Evolutionary conservation across 257 asterid genomes (phyloP).

Genomic region (Przewalskia tangutica): DNA sequence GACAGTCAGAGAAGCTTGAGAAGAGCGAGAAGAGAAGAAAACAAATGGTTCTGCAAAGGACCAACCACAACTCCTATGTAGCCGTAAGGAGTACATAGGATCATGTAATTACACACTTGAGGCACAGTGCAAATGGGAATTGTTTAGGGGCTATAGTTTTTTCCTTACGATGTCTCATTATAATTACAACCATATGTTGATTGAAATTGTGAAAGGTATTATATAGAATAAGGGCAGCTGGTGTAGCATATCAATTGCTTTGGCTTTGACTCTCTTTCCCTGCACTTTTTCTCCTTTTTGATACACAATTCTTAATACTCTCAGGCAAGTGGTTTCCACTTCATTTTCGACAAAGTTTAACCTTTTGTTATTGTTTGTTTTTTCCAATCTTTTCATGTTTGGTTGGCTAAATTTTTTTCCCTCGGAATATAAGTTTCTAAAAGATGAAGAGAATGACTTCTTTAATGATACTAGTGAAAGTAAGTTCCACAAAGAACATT

Average conservation of each 20-base stretch:
- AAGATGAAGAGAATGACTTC: neutral
- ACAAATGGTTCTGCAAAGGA: slow-evolving; percentile 8
- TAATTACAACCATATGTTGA: slow-evolving; percentile 21
- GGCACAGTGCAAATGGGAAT: slow-evolving; percentile 19
- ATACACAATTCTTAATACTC: neutral
- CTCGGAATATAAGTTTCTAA: neutral
- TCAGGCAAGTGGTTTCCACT: neutral
- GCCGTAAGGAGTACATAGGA: slow-evolving; percentile 70
- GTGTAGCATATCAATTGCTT: neutral
- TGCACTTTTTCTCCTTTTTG: neutral
- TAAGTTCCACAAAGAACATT: too few relatives aligned
- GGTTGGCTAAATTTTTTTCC: neutral
- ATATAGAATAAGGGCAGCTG: slow-evolving; percentile 24
- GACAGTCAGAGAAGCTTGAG: slow-evolving; percentile 26
- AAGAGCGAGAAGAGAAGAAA: slow-evolving; percentile 13
- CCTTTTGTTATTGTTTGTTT: neutral
- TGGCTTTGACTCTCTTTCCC: too few relatives aligned
- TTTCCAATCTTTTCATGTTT: neutral
- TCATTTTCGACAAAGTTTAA: neutral
- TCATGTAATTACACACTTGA: slow-evolving; percentile 35
- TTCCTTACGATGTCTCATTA: slow-evolving; percentile 25
- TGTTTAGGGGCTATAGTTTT: slow-evolving; percentile 25
- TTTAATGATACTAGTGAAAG: too few relatives aligned
- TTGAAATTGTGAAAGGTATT: slow-evolving; percentile 28
- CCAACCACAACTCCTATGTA: slow-evolving; percentile 35